A percentile compares a stretch with the other conserved stretches of the same genome.
These are phyloP conservation scores for Mycothermus thermophilus DNA, from an alignment of 495 filamentous ascomycete species.

Conservation along the genomic window DNA sequence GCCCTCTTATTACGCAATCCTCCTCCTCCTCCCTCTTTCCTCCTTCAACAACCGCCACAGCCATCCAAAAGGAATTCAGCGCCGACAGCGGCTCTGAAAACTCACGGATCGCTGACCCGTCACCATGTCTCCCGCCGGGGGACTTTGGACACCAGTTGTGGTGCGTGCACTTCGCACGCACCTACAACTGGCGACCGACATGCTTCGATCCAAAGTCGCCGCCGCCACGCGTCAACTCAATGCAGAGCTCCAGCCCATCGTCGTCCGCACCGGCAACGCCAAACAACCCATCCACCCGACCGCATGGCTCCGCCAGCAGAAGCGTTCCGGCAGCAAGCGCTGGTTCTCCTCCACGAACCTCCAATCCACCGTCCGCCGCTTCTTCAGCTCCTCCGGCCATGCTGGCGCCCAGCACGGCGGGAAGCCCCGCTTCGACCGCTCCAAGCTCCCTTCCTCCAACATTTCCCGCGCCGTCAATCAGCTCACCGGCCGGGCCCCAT, in stretches of 20 bases:
- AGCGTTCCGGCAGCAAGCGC: conserved; percentile 37
- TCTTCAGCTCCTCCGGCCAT: conserved; percentile 41
- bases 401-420: conserved; percentile 14
- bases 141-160: conserved; percentile 56
- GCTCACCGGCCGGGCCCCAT: conserved; percentile 62
- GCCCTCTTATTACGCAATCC: too few relatives aligned
- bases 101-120: conserved; percentile 5
- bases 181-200: conserved; percentile 36
- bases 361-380: conserved; percentile 42
- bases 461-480: conserved; percentile 52
- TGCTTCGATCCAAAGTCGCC: conserved; percentile 46
- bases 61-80: conserved; percentile 4
- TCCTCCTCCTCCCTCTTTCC: conserved; percentile 2
- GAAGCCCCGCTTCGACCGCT: conserved; percentile 33
- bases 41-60: too few relatives aligned
- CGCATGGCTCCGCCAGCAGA: conserved; percentile 58
- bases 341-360: conserved; percentile 59
- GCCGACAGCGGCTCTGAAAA: conserved; percentile 1
- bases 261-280: conserved; percentile 32
- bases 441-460: conserved; percentile 50
- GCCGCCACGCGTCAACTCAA: conserved; percentile 36
- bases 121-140: conserved; percentile 53
- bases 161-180: conserved; percentile 55
- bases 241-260: conserved; percentile 35
- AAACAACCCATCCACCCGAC: conserved; percentile 59